Evolutionary conservation across 1,284 basidiomycete genomes (phyloP).

Genomic region (Ganoderma meredithae): DNA sequence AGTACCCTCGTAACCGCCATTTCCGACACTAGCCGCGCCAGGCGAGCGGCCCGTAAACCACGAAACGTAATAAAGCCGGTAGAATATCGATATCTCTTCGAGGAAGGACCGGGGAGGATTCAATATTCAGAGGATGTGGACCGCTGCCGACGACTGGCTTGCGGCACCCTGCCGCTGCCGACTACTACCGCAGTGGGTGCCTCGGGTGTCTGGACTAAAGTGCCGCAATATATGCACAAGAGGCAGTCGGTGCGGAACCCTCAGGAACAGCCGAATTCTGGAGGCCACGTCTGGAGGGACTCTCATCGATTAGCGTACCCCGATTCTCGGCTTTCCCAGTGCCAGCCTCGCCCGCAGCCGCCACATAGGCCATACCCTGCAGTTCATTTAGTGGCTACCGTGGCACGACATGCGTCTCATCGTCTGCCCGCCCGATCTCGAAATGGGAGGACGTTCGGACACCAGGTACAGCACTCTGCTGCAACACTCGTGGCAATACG

Average conservation of each 20-base stretch:
- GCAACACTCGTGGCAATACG: neutral
- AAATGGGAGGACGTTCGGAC: neutral
- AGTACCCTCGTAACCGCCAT: neutral
- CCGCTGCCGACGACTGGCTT: neutral
- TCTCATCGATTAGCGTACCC: neutral
- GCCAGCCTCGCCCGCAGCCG: constrained; percentile 15
- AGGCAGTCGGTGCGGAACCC: constrained; percentile 19
- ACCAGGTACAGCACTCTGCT: neutral
- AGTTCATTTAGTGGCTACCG: neutral
- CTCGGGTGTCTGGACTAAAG: neutral
- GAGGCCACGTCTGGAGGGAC: neutral
- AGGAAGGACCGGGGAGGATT: neutral
- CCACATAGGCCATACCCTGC: neutral
- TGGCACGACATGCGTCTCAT: neutral
- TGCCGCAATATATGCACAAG: constrained; percentile 21
- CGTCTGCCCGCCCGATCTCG: neutral
- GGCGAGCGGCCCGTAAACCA: neutral
- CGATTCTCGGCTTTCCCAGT: constrained; percentile 8
- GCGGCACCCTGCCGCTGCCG: neutral
- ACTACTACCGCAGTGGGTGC: neutral
- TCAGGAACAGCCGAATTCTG: constrained; percentile 16
- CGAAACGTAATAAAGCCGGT: neutral
- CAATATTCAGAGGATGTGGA: neutral
- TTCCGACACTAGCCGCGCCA: neutral
- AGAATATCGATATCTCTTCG: neutral